Conservation (phyloP, 1,284 basidiomycete genomes). For the Ceratobasidium sp. region DNA sequence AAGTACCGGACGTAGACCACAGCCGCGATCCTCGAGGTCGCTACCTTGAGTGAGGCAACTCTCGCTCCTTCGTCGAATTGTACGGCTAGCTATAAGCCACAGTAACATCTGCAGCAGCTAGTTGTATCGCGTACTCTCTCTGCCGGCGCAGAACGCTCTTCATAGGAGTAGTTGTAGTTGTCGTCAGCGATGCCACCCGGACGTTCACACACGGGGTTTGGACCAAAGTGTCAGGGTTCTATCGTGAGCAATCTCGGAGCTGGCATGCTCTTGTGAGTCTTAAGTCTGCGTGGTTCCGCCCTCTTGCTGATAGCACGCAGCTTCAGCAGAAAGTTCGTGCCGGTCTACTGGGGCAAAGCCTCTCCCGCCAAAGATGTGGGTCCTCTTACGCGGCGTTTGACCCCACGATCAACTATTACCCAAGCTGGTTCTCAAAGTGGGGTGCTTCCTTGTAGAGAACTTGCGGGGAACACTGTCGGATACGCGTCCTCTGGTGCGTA, state of each 20-base stretch:
- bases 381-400: slow-evolving; percentile 48
- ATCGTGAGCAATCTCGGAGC: slow-evolving; percentile 94
- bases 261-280: slow-evolving; percentile 85
- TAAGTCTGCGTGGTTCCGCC: slow-evolving; percentile 15
- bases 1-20: slow-evolving; percentile 80
- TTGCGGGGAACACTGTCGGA: slow-evolving; percentile 93
- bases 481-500: slow-evolving; percentile 95
- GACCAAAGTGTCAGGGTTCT: slow-evolving; percentile 87
- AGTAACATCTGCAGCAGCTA: slow-evolving; percentile 93
- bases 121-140: slow-evolving; percentile 86
- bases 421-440: slow-evolving; percentile 71
- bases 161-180: slow-evolving; percentile 88
- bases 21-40: slow-evolving; percentile 93
- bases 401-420: slow-evolving; percentile 24
- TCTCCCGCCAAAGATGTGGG: slow-evolving; percentile 92
- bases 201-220: slow-evolving; percentile 87
- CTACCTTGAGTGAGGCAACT: slow-evolving; percentile 80
- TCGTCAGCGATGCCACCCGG: slow-evolving; percentile 89
- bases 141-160: slow-evolving; percentile 91
- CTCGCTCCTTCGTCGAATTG: slow-evolving; percentile 1
- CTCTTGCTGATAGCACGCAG: slow-evolving; percentile 29
- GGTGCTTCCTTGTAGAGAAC: slow-evolving; percentile 95
- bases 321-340: slow-evolving; percentile 85
- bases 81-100: slow-evolving; percentile 32
- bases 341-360: slow-evolving; percentile 97